A percentile compares a stretch with the other conserved stretches of the same genome.
These are phyloP conservation scores for Erigeron canadensis DNA, from an alignment of 129 eudicot species.

Conservation along the genomic window DNA sequence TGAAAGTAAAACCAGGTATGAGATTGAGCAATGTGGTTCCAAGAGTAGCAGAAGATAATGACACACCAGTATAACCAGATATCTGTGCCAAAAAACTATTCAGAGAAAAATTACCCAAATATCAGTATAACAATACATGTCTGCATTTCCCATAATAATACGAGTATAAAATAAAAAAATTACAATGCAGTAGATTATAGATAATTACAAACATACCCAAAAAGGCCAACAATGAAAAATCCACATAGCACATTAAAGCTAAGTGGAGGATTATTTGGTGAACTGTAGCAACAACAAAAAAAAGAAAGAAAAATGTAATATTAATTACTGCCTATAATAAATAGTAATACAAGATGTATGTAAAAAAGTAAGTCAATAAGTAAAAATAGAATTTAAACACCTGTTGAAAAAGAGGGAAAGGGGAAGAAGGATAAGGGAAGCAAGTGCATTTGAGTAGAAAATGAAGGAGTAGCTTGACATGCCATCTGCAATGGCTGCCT, in stretches of 20 bases:
- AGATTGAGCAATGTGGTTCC: slow-evolving; percentile 81
- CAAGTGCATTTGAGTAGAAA: slow-evolving; percentile 78
- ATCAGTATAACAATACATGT: background rate
- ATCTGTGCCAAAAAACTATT: slow-evolving; percentile 67
- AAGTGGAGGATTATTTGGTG: slow-evolving; percentile 47
- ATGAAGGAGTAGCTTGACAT: slow-evolving; percentile 76
- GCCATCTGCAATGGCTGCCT: slow-evolving; percentile 63
- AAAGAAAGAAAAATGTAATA: too few species aligned
- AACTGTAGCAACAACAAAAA: slow-evolving; percentile 37
- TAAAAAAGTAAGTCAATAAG: background rate
- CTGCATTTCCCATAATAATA: slow-evolving; percentile 12
- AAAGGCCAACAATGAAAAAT: slow-evolving; percentile 58
- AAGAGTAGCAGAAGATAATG: slow-evolving; percentile 63
- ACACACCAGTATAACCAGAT: slow-evolving; percentile 75
- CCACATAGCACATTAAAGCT: slow-evolving; percentile 48
- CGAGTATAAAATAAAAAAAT: too few species aligned
- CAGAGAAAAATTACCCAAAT: slow-evolving; percentile 1
- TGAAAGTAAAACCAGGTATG: slow-evolving; percentile 78
- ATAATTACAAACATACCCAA: slow-evolving; percentile 64
- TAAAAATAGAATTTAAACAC: slow-evolving; percentile 6
- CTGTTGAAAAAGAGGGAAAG: slow-evolving; percentile 48
- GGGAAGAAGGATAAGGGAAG: slow-evolving; percentile 67
- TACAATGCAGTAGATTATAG: background rate
- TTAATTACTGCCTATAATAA: background rate
- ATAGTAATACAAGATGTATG: background rate